Base-by-base conservation (phyloP, 352 stramenopile species). In the Phytophthora meadii region DNA sequence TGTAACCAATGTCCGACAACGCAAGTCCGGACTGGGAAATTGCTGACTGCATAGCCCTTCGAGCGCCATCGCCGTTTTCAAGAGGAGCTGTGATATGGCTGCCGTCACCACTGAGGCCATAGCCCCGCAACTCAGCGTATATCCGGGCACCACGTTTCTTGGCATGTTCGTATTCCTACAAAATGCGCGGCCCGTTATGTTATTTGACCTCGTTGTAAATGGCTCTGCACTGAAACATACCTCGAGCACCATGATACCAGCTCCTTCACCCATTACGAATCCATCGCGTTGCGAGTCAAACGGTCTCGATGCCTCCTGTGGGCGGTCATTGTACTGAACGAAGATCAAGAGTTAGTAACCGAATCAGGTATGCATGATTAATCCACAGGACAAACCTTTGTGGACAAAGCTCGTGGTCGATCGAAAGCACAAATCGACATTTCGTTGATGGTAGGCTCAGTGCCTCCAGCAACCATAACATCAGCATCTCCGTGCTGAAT, bases 191-290 rank as follows among this genome's bases (percentile, higher is more conserved):
- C 5, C 5, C 7, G 37, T 42, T 19, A 19, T 42, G 30, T 14
- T 12, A 1, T 12, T 12, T 36, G 30, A 10, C 8, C 30, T 36
- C 7, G 30, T 36, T 36, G 11, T 10, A 36, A 36, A 36, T 12
- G 9, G 4, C 3, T 36, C 30, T 4, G 30, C 4, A 14, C 30
- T 36, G 30, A 2, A 39, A 30, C 44, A 10, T 24, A 80, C 68
- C 61, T 89, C 79, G 1, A 88, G 63, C 11, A 92, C 70, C 42
- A 90, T 71, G 8, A 93, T 72, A 8, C 80, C 78, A n/a, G 80
- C 77, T 3, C 82, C 81, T 71, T 91, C 81, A 39, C 93, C 95
- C 80, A 99, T 98, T 19, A 99, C 95, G 70, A 99, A 99, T 19
- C 98, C 98, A 69, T 98, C 84, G 27, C 98, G 83, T 11, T 92